phyloP scores from a whole-genome alignment of 2,329 filamentous ascomycete genomes.

The Diplodia corticola region DNA sequence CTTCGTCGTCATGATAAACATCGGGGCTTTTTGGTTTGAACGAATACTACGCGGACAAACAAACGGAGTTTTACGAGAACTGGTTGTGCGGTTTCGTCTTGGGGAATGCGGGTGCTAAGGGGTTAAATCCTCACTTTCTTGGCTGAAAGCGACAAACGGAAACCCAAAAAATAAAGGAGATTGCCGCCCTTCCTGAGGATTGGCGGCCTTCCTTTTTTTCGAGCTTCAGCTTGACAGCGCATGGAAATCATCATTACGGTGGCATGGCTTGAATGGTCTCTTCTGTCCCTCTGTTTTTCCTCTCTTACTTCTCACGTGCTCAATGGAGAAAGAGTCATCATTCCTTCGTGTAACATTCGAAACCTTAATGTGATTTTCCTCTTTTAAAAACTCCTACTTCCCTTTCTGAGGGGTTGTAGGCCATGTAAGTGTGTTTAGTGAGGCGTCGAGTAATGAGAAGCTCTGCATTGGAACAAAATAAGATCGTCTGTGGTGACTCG shows the following conservation, averaged over 20 bases:
- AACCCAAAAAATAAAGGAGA: not conserved
- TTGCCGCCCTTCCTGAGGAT: not conserved
- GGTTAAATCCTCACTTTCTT: not conserved
- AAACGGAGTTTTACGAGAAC: constrained; percentile 16
- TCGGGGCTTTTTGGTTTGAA: constrained; percentile 9
- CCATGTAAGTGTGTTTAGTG: not conserved
- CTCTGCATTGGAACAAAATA: not conserved
- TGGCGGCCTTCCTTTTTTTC: not conserved
- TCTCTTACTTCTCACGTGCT: not conserved
- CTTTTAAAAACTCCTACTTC: not conserved
- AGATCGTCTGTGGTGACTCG: not conserved
- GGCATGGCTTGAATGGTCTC: not conserved
- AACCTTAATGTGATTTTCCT: not conserved
- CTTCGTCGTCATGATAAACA: constrained; percentile 14
- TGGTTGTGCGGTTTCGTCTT: not conserved
- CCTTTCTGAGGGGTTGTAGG: not conserved
- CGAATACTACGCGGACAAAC: not conserved
- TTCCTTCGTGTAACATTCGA: not conserved
- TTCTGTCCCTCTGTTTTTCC: not conserved
- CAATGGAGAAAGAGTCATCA: constrained; percentile 2
- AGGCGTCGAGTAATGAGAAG: not conserved
- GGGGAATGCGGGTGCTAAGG: not conserved
- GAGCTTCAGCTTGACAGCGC: not conserved
- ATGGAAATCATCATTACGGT: not conserved
- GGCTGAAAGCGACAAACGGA: not conserved